These are phyloP conservation scores for Claviceps cyperi DNA, from an alignment of 2,329 filamentous ascomycete species.

Conservation along the genomic window DNA sequence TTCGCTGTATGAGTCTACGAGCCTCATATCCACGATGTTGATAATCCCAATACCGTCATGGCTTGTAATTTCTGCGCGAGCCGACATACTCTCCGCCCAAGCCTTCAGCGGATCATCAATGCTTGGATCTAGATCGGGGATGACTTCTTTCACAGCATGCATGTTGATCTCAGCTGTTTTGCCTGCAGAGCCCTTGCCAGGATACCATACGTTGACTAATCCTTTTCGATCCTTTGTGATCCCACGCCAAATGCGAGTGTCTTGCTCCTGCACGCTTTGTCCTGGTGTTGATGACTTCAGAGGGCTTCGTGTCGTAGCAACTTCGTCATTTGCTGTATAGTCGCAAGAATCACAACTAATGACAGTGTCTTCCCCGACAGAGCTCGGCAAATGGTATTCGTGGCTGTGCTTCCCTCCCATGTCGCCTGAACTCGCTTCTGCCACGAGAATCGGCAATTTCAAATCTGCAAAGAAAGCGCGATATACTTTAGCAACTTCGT, in stretches of 20 bases:
- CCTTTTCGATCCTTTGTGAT: constrained; percentile 53
- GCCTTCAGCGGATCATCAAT: constrained; percentile 43
- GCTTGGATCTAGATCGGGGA: constrained; percentile 56
- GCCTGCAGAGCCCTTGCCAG: constrained; percentile 17
- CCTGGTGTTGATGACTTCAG: background rate
- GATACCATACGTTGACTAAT: constrained; percentile 57
- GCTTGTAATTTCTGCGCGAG: constrained; percentile 2
- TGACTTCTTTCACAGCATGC: constrained; percentile 48
- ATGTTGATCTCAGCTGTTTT: constrained; percentile 27
- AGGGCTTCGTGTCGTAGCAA: constrained; percentile 36
- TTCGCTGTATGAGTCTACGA: constrained; percentile 13
- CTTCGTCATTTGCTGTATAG: constrained; percentile 76
- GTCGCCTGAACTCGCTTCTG: constrained; percentile 83
- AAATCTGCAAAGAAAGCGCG: constrained; percentile 65
- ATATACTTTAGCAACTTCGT: constrained; percentile 60
- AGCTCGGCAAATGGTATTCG: constrained; percentile 76
- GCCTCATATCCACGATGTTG: constrained; percentile 21
- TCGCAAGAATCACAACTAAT: constrained; percentile 60
- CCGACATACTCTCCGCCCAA: constrained; percentile 30
- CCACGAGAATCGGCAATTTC: constrained; percentile 69
- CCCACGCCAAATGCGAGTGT: constrained; percentile 40
- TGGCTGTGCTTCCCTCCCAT: constrained; percentile 92
- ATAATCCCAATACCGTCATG: constrained; percentile 11
- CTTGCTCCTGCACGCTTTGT: constrained; percentile 1
- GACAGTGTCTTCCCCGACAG: constrained; percentile 73